Conservation (phyloP, 352 stramenopile genomes). For the Aphanomyces astaci region DNA sequence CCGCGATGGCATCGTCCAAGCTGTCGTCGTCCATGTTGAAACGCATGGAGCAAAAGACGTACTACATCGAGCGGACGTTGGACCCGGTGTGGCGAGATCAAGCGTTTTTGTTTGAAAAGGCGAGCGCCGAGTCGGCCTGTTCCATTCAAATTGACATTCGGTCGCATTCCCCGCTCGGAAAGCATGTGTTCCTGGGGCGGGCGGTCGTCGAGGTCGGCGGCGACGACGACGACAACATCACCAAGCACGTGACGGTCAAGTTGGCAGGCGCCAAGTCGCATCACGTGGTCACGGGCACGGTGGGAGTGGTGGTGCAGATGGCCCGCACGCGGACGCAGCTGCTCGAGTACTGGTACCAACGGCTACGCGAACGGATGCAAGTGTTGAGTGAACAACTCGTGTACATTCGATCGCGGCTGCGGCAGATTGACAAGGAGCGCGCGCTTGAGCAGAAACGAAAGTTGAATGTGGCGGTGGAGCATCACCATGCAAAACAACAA, state of each 20-base stretch:
- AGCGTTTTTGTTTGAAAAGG: constrained; percentile 13
- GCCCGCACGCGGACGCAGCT: neutral
- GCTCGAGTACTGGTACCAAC: constrained; percentile 7
- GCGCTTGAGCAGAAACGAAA: constrained; percentile 14
- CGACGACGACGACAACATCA: neutral
- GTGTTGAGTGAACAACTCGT: neutral
- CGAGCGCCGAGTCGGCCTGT: neutral
- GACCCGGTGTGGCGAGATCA: constrained; percentile 18
- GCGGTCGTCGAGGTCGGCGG: neutral
- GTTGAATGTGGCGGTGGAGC: neutral
- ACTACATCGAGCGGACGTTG: constrained; percentile 16
- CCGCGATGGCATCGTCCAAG: neutral
- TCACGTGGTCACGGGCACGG: neutral
- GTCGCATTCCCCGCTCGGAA: constrained; percentile 2
- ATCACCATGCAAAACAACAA: neutral
- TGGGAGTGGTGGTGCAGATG: neutral
- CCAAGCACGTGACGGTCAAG: neutral
- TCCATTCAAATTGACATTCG: constrained; percentile 9
- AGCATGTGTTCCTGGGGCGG: neutral
- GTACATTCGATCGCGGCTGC: constrained; percentile 8
- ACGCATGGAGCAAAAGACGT: constrained; percentile 9
- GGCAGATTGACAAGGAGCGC: constrained; percentile 16
- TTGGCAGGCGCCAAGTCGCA: neutral
- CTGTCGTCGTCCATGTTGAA: neutral
- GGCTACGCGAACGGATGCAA: neutral